Conservation (phyloP, 2,329 filamentous ascomycete species). For the Botrytis sinoallii region DNA sequence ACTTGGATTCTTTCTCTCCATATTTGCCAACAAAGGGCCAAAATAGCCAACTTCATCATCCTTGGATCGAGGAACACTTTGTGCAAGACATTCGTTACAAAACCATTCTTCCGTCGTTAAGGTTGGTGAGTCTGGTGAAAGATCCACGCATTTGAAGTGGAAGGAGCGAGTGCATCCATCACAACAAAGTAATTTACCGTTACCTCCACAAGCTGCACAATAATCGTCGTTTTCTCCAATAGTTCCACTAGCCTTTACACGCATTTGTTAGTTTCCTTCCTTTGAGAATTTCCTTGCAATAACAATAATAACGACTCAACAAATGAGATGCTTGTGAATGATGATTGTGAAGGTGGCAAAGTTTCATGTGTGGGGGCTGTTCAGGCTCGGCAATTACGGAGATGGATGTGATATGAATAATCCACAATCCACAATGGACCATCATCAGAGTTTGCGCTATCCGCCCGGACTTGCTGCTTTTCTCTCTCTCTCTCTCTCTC, state of each 20-base stretch:
- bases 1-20: constrained; percentile 67
- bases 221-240: constrained; percentile 82
- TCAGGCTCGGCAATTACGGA: constrained; percentile 35
- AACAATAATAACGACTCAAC: constrained; percentile 9
- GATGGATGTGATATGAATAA: constrained; percentile 22
- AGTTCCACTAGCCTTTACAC: constrained; percentile 43
- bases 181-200: constrained; percentile 85
- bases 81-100: constrained; percentile 68
- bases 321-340: constrained; percentile 24
- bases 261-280: constrained; percentile 31
- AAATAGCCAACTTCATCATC: constrained; percentile 54
- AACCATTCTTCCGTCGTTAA: constrained; percentile 73
- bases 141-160: constrained; percentile 85
- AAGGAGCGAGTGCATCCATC: constrained; percentile 89
- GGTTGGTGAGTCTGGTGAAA: constrained; percentile 59
- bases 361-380: constrained; percentile 30
- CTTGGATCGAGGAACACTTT: constrained; percentile 40
- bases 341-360: constrained; percentile 27
- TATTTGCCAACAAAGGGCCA: constrained; percentile 57
- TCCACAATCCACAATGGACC: constrained; percentile 8
- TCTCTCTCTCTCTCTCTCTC: constrained; percentile 10
- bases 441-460: constrained; percentile 31
- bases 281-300: neutral
- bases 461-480: constrained; percentile 28
- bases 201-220: constrained; percentile 81